Percentiles rank a stretch among this genome's conserved stretches.
These are phyloP conservation scores for Vitis amurensis DNA, from an alignment of 164 flowering plant species.

Conservation along the genomic window DNA sequence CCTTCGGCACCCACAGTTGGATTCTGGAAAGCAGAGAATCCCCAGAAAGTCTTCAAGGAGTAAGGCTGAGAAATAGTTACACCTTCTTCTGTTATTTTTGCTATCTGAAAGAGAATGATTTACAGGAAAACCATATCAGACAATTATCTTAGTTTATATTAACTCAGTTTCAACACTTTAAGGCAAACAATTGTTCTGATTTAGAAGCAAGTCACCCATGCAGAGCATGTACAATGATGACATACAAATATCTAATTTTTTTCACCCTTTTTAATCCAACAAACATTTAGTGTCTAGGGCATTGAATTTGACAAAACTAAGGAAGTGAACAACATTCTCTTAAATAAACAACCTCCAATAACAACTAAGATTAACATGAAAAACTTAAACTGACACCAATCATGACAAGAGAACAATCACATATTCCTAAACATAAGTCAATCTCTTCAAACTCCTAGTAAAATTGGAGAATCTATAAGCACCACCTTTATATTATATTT, in stretches of 20 bases:
- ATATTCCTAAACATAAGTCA: not conserved
- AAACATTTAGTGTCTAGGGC: too few species aligned
- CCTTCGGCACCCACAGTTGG: constrained; percentile 83
- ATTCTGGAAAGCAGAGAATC: constrained; percentile 66
- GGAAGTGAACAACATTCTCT: too few species aligned
- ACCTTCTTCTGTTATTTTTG: constrained; percentile 84
- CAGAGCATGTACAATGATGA: too few species aligned
- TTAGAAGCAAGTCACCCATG: not conserved
- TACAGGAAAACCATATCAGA: not conserved
- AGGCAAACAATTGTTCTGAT: not conserved
- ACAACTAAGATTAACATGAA: too few species aligned
- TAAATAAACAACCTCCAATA: too few species aligned
- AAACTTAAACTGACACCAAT: not conserved
- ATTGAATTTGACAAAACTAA: too few species aligned
- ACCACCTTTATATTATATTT: too few species aligned
- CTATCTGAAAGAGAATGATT: constrained; percentile 52
- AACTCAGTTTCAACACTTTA: not conserved
- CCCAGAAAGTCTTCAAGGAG: constrained; percentile 85
- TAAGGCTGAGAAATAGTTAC: constrained; percentile 63
- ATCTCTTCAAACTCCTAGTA: too few species aligned
- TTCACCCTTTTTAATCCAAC: too few species aligned
- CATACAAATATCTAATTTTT: too few species aligned
- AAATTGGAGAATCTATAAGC: too few species aligned
- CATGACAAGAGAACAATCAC: not conserved
- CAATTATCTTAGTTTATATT: not conserved